phyloP scores from a whole-genome alignment of 2,329 filamentous ascomycete genomes.

The Amesomyces nigricolor region DNA sequence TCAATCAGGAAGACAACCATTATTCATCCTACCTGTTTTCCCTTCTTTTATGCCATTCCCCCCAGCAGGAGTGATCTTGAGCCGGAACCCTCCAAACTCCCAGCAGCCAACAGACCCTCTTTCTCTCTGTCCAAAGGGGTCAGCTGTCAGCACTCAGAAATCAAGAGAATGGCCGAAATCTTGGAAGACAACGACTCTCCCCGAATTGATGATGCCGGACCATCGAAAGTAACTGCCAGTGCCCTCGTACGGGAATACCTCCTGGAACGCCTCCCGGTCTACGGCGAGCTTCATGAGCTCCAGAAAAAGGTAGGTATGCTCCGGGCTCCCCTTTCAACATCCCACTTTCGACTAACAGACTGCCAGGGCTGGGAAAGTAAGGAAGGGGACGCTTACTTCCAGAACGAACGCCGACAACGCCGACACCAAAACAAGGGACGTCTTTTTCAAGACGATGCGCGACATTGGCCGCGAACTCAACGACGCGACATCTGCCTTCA shows the following conservation, averaged over 20 bases:
- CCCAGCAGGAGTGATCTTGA: not conserved
- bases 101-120: not conserved
- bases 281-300: slow-evolving; percentile 6
- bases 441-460: slow-evolving; percentile 41
- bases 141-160: not conserved
- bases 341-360: not conserved
- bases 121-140: not conserved
- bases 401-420: slow-evolving; percentile 36
- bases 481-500: slow-evolving; percentile 30
- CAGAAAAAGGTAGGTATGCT: not conserved
- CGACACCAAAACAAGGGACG: slow-evolving; percentile 14
- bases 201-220: not conserved
- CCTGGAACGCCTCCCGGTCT: not conserved
- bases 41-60: not conserved
- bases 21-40: not conserved
- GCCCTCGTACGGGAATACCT: slow-evolving; percentile 3
- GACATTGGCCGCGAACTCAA: slow-evolving; percentile 40
- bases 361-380: slow-evolving; percentile 41
- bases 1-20: not conserved
- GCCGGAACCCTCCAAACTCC: not conserved
- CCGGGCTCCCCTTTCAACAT: not conserved
- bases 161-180: not conserved
- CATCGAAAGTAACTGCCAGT: not conserved
- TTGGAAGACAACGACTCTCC: not conserved
- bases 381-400: slow-evolving; percentile 39